Evolutionary conservation across 192 early-diverging fungal genomes (phyloP).

Genomic region (Rhizophagus sp.): DNA sequence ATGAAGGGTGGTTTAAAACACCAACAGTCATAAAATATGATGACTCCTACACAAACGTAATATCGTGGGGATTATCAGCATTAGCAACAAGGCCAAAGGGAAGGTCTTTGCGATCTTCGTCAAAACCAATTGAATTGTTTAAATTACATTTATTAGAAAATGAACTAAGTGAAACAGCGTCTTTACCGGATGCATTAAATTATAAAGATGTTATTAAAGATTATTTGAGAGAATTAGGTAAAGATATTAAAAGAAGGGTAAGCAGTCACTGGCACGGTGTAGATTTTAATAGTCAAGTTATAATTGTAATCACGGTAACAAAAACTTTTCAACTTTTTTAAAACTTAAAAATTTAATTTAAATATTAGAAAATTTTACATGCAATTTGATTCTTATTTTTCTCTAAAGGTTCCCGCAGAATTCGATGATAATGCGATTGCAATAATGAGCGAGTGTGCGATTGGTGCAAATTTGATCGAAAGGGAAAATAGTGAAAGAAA

Average conservation of each 20-base stretch:
- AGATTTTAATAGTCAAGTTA: not conserved
- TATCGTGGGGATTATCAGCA: not conserved
- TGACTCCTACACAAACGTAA: not conserved
- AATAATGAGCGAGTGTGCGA: not conserved
- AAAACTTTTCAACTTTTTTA: no score
- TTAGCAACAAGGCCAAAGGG: not conserved
- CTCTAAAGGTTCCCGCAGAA: no score
- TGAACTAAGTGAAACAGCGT: no score
- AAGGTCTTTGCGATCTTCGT: not conserved
- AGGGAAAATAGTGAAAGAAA: no score
- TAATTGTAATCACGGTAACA: not conserved
- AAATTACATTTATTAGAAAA: no score
- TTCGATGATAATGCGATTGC: not conserved
- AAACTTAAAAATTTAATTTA: no score
- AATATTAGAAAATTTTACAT: not conserved
- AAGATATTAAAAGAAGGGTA: no score
- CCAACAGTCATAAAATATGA: slow-evolving; percentile 9
- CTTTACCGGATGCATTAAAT: no score
- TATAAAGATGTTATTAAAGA: no score
- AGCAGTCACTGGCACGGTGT: no score
- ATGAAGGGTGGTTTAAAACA: not conserved
- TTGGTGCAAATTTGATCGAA: not conserved
- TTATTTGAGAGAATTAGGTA: no score
- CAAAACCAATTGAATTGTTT: no score
- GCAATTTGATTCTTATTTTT: not conserved